These are phyloP conservation scores for Auricularia cornea DNA, from an alignment of 768 basidiomycete species.

Conservation along the genomic window DNA sequence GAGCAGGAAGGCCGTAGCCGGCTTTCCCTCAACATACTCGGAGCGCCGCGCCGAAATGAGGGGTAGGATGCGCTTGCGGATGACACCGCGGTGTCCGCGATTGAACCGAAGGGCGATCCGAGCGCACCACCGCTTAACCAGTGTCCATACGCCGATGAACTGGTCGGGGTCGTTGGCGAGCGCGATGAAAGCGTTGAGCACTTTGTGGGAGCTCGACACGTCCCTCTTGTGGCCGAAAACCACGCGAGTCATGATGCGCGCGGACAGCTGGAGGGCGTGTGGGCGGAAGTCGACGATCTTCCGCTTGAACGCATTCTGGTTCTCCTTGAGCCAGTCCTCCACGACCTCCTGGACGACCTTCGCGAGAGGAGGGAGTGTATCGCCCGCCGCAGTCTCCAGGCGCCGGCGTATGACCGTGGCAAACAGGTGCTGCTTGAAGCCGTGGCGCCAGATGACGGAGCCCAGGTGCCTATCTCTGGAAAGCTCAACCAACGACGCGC, in stretches of 20 bases:
- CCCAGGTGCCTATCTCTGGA: background rate
- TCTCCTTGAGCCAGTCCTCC: background rate
- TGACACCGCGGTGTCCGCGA: background rate
- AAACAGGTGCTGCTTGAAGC: background rate
- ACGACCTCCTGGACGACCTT: background rate
- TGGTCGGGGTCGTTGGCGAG: background rate
- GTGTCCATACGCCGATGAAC: background rate
- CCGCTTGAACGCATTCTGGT: background rate
- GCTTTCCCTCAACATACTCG: background rate
- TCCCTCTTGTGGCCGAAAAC: background rate
- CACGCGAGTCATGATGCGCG: background rate
- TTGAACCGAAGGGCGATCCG: background rate
- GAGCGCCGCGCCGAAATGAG: background rate
- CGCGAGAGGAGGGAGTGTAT: background rate
- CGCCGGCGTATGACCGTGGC: background rate
- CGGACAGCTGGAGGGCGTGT: background rate
- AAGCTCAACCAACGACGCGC: background rate
- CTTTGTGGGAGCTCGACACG: background rate
- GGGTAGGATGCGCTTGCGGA: background rate
- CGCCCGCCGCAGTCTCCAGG: background rate
- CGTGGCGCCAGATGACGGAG: background rate
- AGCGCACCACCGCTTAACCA: background rate
- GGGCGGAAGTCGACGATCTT: background rate
- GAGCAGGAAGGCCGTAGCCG: background rate
- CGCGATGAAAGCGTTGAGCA: background rate